Percentiles rank a stretch among this genome's conserved stretches.
phyloP scores from a whole-genome alignment of 805 yeast species.

The Gaillardinia entomophila region DNA sequence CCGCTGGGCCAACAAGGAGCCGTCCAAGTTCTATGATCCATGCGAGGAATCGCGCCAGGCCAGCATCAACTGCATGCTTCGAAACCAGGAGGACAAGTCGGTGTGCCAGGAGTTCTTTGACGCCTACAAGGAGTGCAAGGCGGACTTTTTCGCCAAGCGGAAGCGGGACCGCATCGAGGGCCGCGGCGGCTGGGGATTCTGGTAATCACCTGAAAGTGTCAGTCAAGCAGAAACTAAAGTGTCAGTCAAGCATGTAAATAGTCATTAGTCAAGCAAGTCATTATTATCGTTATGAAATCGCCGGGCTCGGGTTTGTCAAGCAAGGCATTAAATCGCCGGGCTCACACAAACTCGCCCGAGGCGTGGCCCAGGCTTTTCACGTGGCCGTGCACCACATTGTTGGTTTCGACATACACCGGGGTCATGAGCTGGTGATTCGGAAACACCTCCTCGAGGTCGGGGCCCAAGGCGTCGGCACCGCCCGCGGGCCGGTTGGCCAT shows the following conservation, averaged over 20 bases:
- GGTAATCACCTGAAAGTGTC: slow-evolving; percentile 14
- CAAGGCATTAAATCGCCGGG: background rate
- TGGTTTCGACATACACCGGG: too few relatives aligned
- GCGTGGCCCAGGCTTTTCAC: background rate
- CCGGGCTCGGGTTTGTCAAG: background rate
- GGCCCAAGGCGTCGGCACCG: slow-evolving; percentile 2
- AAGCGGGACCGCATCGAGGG: slow-evolving; percentile 32
- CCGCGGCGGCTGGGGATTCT: slow-evolving; percentile 39
- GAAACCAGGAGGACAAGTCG: slow-evolving; percentile 61
- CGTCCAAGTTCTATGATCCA: slow-evolving; percentile 87
- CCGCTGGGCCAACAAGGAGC: slow-evolving; percentile 67
- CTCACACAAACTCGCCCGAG: background rate
- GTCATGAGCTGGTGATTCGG: slow-evolving; percentile 2
- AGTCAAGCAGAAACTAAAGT: background rate
- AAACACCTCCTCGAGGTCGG: slow-evolving; percentile 3
- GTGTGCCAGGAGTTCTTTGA: slow-evolving; percentile 77
- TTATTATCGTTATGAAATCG: background rate
- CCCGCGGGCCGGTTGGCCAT: slow-evolving; percentile 2
- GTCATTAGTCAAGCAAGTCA: background rate
- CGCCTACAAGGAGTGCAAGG: slow-evolving; percentile 81
- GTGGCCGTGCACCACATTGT: too few relatives aligned
- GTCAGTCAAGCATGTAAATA: background rate
- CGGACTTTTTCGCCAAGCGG: slow-evolving; percentile 34
- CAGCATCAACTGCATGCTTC: slow-evolving; percentile 77
- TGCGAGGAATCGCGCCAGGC: slow-evolving; percentile 86